Base-by-base conservation (phyloP, 495 filamentous ascomycete genomes). In the Saxophila tyrrhenica region DNA sequence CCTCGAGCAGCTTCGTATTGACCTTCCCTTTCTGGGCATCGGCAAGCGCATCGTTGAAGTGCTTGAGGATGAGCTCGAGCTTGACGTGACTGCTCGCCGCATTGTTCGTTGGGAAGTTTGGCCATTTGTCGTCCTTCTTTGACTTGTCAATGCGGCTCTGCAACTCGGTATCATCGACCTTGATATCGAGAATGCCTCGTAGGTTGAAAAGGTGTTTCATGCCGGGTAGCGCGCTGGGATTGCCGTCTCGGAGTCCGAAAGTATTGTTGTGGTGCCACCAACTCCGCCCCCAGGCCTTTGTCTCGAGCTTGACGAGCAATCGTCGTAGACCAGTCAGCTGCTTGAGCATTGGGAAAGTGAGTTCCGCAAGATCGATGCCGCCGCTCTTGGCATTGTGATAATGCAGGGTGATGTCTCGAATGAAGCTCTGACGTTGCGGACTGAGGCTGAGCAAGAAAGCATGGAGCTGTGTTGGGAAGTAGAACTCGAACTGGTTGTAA, bases 391-490 rank as follows among this genome's bases (percentile, higher is more conserved):
- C 13, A 25, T 60, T 57, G 23, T 2, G 2, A 47, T 51, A 55
- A 39, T 52, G 52, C 3, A 60, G 20, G 2, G 39, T 56, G 48
- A 60, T 32, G 35, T 60, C 48, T 7, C 57, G 57, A 16, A 60
- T 9, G 20, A 39, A 47, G 42, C 21, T 38, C 32, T 22, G 52
- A 15, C 52, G 52, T 21, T 39, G 16, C 3, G 24, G 23, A 2
- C 52, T 48, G 3, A 60, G 25, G 35, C 47, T 51, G 13, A 41
- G 23, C 2, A 60, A 19, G 35, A 60, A 60, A n/a, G 25, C 41
- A 24, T 46, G 48, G 11, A 60, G 32, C 22, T 56, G 57, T 9
- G 39, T 25, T 2, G 52, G 32, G 25, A 49, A 60, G 32, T 51
- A 22, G 52, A 60, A 60, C 20, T 25, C 25, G 25, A 55, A 49